A percentile compares a stretch with the other conserved stretches of the same genome.
Conservation (phyloP, 1,284 basidiomycete genomes). For the Pseudozyma pruni region DNA sequence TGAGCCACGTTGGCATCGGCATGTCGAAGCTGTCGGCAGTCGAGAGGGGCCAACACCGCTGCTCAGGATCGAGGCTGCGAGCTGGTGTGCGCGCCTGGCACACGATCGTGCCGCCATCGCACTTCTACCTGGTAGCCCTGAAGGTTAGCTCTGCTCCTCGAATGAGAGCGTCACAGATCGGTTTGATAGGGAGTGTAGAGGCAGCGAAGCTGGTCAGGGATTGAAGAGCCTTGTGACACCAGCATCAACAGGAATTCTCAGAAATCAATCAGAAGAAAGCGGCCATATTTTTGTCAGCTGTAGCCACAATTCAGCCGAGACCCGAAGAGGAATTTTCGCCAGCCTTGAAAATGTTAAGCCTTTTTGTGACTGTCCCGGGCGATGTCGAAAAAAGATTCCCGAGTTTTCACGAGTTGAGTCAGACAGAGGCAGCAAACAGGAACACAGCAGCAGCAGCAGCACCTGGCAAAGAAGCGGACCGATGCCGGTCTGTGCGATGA, state of each 20-base stretch:
- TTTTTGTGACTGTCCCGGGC: constrained; percentile 6
- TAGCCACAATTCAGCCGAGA: too few species aligned
- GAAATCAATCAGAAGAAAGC: not conserved
- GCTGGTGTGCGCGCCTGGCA: constrained; percentile 31
- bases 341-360: not conserved
- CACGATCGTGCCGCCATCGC: constrained; percentile 28
- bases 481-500: constrained; percentile 1
- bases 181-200: too few species aligned
- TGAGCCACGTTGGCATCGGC: constrained; percentile 12
- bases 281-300: constrained; percentile 6
- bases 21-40: constrained; percentile 9
- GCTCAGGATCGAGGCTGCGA: constrained; percentile 17
- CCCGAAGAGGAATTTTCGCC: too few species aligned
- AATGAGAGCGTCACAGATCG: too few species aligned
- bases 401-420: constrained; percentile 48
- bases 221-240: too few species aligned
- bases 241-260: too few species aligned
- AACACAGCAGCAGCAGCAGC: not conserved
- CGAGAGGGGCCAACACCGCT: constrained; percentile 36
- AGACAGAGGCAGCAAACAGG: constrained; percentile 3
- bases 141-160: not conserved
- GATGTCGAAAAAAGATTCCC: constrained; percentile 27
- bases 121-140: not conserved
- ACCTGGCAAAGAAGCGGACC: constrained; percentile 12
- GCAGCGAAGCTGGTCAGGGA: too few species aligned